phyloP scores from a whole-genome alignment of 768 basidiomycete species.

The Termitomyces sp. region DNA sequence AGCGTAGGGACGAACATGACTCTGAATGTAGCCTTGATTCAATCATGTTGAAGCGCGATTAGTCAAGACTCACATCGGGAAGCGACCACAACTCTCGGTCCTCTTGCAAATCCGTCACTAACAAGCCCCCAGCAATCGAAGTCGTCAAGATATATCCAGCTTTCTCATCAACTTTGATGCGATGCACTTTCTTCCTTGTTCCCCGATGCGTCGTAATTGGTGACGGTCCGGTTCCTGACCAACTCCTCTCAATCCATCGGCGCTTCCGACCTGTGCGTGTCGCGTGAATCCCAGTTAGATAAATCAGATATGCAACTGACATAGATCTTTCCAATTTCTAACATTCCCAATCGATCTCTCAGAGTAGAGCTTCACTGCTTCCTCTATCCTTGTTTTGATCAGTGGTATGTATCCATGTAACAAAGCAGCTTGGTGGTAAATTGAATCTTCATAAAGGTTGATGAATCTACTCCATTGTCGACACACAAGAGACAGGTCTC shows the following conservation, averaged over 20 bases:
- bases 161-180: conserved; percentile 72
- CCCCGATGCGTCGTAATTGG: conserved; percentile 26
- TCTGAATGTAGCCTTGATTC: conserved; percentile 22
- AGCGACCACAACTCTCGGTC: conserved; percentile 60
- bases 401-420: conserved; percentile 42
- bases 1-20: conserved; percentile 49
- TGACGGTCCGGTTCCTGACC: conserved; percentile 49
- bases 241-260: conserved; percentile 40
- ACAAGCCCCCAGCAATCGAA: conserved; percentile 46
- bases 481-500: conserved; percentile 31
- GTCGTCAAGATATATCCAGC: conserved; percentile 59
- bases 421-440: conserved; percentile 58
- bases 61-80: conserved; percentile 34
- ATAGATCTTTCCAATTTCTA: conserved; percentile 53
- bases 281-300: background rate
- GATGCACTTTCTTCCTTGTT: conserved; percentile 45
- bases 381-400: conserved; percentile 19
- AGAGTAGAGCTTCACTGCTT: conserved; percentile 26
- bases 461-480: conserved; percentile 45
- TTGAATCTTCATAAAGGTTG: conserved; percentile 35
- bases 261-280: conserved; percentile 37
- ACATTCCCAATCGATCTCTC: conserved; percentile 32
- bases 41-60: conserved; percentile 2
- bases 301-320: conserved; percentile 35
- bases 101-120: conserved; percentile 49